A percentile compares a stretch with the other conserved stretches of the same genome.
Evolutionary conservation across 192 early-diverging fungal species (phyloP).

Genomic region (Neocallimastix lanati): DNA sequence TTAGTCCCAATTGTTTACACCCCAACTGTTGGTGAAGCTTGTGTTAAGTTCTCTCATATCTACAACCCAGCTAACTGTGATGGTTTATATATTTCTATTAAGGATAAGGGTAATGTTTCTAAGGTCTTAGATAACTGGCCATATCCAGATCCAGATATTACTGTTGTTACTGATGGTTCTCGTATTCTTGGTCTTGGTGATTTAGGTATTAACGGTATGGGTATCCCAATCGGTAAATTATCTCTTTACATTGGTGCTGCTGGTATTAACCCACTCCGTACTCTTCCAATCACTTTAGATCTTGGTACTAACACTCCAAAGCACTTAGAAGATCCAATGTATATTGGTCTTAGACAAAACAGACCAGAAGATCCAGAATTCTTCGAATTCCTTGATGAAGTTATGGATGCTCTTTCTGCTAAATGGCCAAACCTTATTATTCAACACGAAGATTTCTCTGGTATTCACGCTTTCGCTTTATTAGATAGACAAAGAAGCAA

Average conservation of each 20-base stretch:
- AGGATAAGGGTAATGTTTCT: slow-evolving; percentile 51
- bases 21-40: slow-evolving; percentile 66
- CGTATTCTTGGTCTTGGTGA: slow-evolving; percentile 89
- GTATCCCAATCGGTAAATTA: slow-evolving; percentile 88
- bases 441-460: slow-evolving; percentile 93
- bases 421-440: slow-evolving; percentile 69
- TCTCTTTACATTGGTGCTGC: slow-evolving; percentile 74
- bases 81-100: slow-evolving; percentile 72
- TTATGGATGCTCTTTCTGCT: slow-evolving; percentile 44
- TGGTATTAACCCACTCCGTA: slow-evolving; percentile 68
- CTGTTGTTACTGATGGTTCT: slow-evolving; percentile 90
- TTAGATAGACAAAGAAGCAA: slow-evolving; percentile 57
- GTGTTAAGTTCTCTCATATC: slow-evolving; percentile 73
- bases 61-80: slow-evolving; percentile 58
- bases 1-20: slow-evolving; percentile 64
- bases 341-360: slow-evolving; percentile 59
- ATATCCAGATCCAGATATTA: slow-evolving; percentile 39
- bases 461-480: slow-evolving; percentile 76
- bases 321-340: slow-evolving; percentile 69
- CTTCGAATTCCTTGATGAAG: slow-evolving; percentile 65
- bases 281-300: slow-evolving; percentile 81
- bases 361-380: slow-evolving; percentile 45
- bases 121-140: slow-evolving; percentile 65
- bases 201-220: slow-evolving; percentile 86
- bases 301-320: slow-evolving; percentile 76